A percentile compares a stretch with the other conserved stretches of the same genome.
Evolutionary conservation across 2,329 filamentous ascomycete genomes (phyloP).

Genomic region (Aspergillus hortae): DNA sequence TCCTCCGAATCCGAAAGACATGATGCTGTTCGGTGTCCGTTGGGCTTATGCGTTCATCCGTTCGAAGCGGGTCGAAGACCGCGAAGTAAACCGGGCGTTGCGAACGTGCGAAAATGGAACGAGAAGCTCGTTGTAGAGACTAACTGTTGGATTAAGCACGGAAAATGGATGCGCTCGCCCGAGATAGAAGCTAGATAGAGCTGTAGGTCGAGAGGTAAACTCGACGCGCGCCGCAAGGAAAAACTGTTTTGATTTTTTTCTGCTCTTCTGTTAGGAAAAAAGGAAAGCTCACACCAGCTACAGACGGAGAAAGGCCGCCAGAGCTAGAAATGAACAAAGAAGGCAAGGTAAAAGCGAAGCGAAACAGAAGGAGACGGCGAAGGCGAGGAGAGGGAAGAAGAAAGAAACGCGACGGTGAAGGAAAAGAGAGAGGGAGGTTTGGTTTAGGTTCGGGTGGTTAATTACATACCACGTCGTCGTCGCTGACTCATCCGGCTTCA

Average conservation of each 20-base stretch:
- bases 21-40: conserved; percentile 25
- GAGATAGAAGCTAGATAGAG: neutral
- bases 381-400: conserved; percentile 9
- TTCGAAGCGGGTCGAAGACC: conserved; percentile 13
- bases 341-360: conserved; percentile 6
- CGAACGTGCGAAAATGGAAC: neutral
- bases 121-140: neutral
- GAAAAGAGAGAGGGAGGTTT: conserved; percentile 16
- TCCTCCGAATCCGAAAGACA: conserved; percentile 50
- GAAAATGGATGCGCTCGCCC: conserved; percentile 1
- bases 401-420: conserved; percentile 13
- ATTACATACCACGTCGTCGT: neutral
- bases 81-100: neutral
- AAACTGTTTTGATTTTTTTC: conserved; percentile 4
- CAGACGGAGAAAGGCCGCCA: conserved; percentile 13
- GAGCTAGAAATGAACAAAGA: conserved; percentile 11
- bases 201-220: conserved; percentile 5
- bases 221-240: conserved; percentile 16
- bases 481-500: neutral
- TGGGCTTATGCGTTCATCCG: conserved; percentile 28
- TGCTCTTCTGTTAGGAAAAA: conserved; percentile 1
- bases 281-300: conserved; percentile 14
- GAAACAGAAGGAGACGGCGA: conserved; percentile 6
- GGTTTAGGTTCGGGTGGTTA: conserved; percentile 2
- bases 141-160: neutral